Conservation (phyloP, 495 filamentous ascomycete species). For the Talaromyces liani region DNA sequence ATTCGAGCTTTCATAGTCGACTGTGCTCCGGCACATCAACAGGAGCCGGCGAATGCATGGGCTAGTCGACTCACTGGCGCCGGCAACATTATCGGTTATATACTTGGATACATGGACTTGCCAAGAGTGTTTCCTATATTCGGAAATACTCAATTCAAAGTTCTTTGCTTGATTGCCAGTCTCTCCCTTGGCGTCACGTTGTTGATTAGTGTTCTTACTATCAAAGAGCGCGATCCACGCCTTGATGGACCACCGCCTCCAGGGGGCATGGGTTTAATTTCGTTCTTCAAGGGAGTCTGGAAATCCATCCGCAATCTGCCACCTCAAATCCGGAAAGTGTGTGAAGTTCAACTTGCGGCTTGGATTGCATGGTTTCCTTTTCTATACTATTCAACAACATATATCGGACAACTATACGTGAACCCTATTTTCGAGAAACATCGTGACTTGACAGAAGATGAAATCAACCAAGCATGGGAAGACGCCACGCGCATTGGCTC, state of each 20-base stretch:
- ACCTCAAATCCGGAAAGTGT: constrained; percentile 72
- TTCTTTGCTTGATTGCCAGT: constrained; percentile 74
- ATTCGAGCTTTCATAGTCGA: constrained; percentile 89
- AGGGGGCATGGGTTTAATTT: constrained; percentile 54
- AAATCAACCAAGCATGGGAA: constrained; percentile 75
- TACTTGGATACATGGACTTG: constrained; percentile 73
- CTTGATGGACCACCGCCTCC: constrained; percentile 54
- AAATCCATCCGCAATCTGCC: constrained; percentile 68
- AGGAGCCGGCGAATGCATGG: constrained; percentile 85
- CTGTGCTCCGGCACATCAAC: constrained; percentile 80
- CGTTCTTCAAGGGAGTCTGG: constrained; percentile 74
- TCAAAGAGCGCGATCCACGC: constrained; percentile 73
- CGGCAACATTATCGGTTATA: constrained; percentile 80
- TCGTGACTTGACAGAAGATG: constrained; percentile 62
- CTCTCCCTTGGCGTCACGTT: constrained; percentile 61
- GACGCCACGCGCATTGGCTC: constrained; percentile 74
- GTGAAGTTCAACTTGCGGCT: constrained; percentile 78
- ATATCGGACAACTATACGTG: constrained; percentile 82
- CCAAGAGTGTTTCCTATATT: constrained; percentile 65
- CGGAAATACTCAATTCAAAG: constrained; percentile 81
- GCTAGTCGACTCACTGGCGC: constrained; percentile 71
- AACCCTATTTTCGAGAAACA: constrained; percentile 70
- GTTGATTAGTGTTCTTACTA: constrained; percentile 51
- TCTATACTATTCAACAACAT: constrained; percentile 87
- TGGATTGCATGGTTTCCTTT: constrained; percentile 97